phyloP scores from a whole-genome alignment of 2,329 filamentous ascomycete species.

The Leptographium lundbergii region DNA sequence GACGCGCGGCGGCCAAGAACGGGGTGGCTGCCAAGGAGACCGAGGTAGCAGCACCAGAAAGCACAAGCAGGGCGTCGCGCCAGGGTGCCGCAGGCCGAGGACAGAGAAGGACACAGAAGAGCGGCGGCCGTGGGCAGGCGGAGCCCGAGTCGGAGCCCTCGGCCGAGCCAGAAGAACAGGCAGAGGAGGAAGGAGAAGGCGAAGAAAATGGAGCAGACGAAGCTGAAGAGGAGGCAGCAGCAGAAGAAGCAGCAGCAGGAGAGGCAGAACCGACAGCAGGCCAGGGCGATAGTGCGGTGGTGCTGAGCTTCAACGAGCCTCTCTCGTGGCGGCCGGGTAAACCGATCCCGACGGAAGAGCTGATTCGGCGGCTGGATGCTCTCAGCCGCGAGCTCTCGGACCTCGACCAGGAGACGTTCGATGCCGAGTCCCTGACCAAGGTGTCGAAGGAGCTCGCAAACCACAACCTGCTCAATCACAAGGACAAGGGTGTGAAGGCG shows the following conservation, averaged over 20 bases:
- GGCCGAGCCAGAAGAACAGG: constrained; percentile 1
- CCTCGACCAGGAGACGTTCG: constrained; percentile 76
- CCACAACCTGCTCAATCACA: constrained; percentile 74
- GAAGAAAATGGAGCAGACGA: background rate
- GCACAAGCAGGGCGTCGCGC: background rate
- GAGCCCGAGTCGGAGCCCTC: background rate
- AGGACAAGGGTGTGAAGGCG: constrained; percentile 85
- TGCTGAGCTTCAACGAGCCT: constrained; percentile 69
- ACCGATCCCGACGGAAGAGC: constrained; percentile 70
- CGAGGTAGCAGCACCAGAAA: background rate
- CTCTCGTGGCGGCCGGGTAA: constrained; percentile 88
- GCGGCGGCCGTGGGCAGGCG: background rate
- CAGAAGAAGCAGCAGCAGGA: background rate
- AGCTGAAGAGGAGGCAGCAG: background rate
- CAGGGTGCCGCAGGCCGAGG: background rate
- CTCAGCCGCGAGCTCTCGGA: constrained; percentile 73
- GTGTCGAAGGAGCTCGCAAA: constrained; percentile 78
- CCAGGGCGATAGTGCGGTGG: constrained; percentile 24
- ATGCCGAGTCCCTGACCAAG: constrained; percentile 69
- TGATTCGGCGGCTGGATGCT: constrained; percentile 67
- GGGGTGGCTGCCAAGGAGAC: constrained; percentile 6
- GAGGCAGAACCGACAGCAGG: background rate
- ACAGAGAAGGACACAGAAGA: constrained; percentile 1
- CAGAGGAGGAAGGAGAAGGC: background rate
- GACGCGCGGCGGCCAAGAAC: constrained; percentile 11